Base-by-base conservation (phyloP, 169 alveolate genomes). In the Cryptosporidium xiaoi region DNA sequence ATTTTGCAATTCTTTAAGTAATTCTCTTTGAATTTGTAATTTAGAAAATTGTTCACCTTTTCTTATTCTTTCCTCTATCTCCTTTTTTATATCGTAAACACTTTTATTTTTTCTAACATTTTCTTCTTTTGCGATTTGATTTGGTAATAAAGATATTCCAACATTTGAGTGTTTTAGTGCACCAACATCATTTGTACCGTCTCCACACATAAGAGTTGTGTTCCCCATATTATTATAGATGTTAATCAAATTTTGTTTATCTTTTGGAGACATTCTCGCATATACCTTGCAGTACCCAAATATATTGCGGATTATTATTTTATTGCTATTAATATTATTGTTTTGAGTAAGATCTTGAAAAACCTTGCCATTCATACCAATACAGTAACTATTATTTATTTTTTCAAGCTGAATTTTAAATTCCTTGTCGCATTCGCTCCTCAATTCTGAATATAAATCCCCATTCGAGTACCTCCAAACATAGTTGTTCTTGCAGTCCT, bases 121-220 rank as follows among this genome's bases (percentile, higher is more conserved):
- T 10, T 18, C 20, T 34, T 64, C 66, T 33, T 60, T 46, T 51
- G 67, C 29, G 51, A 33, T 44, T 40, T 77, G 71, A 60, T 56
- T 48, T 20, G 92, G 51, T n/a, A 98, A 91, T 51, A 98, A 91
- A 24, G 99, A 98, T 6, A 98, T 94, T 46, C 99, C 99, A 13
- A 98, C 98, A 77, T 96, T 96, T 8, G 99, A 98, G 51, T 96
- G 95, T 84, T 97, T 98, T 65, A 98, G 92, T 2, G 99, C 99
- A n/a, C 99, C 99, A 62, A 97, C 99, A 91, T 98, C 99, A 85
- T 98, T 98, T 20, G 99, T 97, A 2, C 99, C 99, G 93, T 98
- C 99, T 12, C 99, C 99, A 91, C 99, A 96, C 99, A 97, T 97
- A 33, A 96, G 90, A 18, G 96, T 95, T 44, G 92, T 93, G 67